Evolutionary conservation across 169 alveolate genomes (phyloP), one percentile per base, ranked within the genome.

Genomic region (Perkinsus chesapeaki): DNA sequence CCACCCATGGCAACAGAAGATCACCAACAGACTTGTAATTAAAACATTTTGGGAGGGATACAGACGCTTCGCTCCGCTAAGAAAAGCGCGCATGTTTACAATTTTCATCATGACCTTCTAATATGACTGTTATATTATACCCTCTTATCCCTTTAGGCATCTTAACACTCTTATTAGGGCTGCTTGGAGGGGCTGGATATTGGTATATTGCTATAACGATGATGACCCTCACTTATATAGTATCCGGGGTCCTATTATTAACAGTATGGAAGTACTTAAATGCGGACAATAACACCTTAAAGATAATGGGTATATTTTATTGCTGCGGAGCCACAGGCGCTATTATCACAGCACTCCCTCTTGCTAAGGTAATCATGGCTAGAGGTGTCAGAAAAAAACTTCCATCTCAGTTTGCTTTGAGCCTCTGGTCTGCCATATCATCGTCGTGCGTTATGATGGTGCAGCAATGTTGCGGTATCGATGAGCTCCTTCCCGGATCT

Each of bases 401-500:
- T 43, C 82, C 7, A 20, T 60, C 82, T 60, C 82, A 60, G 82
- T 23, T 60, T 0, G 82, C 82, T 7, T 16, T 60, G 0, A 16
- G 31, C 36, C 1, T 23, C 31, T 60, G 82, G 82, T 60, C 82
- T 7, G 27, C 31, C 7, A 27, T 60, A 27, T 60, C 82, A 27
- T 60, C 82, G 82, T 60, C 82, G 37, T 60, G 82, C 82, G 82
- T 60, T 60, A 60, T 60, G 82, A 60, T 60, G 82, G 82, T 60
- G 23, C 82, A 27, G 31, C 82, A 60, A 34, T 60, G 82, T 23
- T 60, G 82, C 23, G 82, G 82, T 27, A 34, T 60, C 23, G 82
- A 60, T 23, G 82, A 60, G 82, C 82, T 60, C 82, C 31, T 60
- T 27, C 82, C 82, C 37, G 82, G 82, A 27, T 34, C 82, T 12